A percentile compares a stretch with the other conserved stretches of the same genome.
phyloP scores from a whole-genome alignment of 306 rosid species.

The Aeschynomene evenia region DNA sequence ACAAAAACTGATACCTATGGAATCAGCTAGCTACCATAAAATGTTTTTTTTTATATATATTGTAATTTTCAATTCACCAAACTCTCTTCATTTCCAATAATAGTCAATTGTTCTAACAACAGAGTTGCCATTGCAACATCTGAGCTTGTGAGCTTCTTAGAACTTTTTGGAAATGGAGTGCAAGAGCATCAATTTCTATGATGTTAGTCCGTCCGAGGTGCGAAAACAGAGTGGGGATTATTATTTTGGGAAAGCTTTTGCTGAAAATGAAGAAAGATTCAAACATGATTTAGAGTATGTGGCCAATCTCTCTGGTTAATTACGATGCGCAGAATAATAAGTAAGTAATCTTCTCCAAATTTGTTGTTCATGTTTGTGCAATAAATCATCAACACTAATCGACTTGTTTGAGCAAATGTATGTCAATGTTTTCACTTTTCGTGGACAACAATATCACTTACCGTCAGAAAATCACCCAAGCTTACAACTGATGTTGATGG shows the following conservation, averaged over 20 bases:
- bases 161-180: neutral
- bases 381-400: neutral
- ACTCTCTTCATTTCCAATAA: neutral
- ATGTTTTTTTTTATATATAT: too few relatives aligned
- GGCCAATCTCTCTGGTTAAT: slow-evolving; percentile 7
- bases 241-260: neutral
- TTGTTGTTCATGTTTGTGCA: neutral
- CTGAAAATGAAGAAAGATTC: neutral
- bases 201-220: slow-evolving; percentile 22
- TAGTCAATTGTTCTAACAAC: neutral
- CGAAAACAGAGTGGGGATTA: neutral
- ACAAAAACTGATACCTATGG: too few relatives aligned
- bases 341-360: slow-evolving; percentile 2
- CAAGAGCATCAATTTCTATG: slow-evolving; percentile 10
- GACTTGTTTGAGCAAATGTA: neutral
- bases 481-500: too few relatives aligned
- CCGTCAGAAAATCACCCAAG: too few relatives aligned
- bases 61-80: too few relatives aligned
- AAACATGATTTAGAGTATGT: neutral
- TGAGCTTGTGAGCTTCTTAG: neutral
- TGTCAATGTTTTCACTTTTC: too few relatives aligned
- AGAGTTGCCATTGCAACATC: neutral
- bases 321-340: neutral
- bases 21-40: too few relatives aligned
- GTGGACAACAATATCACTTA: too few relatives aligned